Evolutionary conservation across 495 filamentous ascomycete species (phyloP), one percentile per base, ranked within the genome.

Genomic region (Neurospora discreta): DNA sequence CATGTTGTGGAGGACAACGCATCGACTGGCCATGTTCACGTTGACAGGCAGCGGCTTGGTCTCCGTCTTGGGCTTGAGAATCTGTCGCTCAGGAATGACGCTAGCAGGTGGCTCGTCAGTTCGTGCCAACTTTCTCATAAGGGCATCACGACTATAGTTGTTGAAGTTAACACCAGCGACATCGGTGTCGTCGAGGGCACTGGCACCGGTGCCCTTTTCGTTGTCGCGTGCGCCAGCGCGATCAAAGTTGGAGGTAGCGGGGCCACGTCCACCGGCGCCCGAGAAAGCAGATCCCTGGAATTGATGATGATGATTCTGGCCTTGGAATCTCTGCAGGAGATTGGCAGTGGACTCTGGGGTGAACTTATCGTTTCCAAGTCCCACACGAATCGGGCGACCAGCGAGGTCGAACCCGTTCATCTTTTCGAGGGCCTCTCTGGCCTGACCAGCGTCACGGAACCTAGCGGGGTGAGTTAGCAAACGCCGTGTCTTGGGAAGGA

Each of bases 341-440:
- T 92, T 93, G 77, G 92, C 91, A 81, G 92, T 97, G 81, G 94
- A 95, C 84, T 98, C 95, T 74, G 94, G 92, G 85, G 95, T 98
- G 83, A 98, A 99, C 91, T 98, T 98, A 92, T 99, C 96, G 85
- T 97, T 99, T 83, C 96, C 96, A 86, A 99, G 93, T 81, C 96
- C 96, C 83, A 99, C 96, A 78, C 96, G 93, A 79, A 99, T 98
- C 70, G 93, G 93, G 77, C 96, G 94, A 83, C 94, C 94, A 78
- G 95, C 96, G 78, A 99, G 91, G 81, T 98, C 96, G 84, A 97
- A 99, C 68, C 94, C 94, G 84, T 99, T 99, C 95, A 99, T 98
- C 83, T 97, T 95, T 82, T 98, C 93, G 70, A 99, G 85, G 68
- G 96, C 96, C 79, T 97, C 93, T 72, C 93, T 90, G 76, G 96